Conservation (phyloP, 164 flowering plant genomes). For the Umbellularia californica region DNA sequence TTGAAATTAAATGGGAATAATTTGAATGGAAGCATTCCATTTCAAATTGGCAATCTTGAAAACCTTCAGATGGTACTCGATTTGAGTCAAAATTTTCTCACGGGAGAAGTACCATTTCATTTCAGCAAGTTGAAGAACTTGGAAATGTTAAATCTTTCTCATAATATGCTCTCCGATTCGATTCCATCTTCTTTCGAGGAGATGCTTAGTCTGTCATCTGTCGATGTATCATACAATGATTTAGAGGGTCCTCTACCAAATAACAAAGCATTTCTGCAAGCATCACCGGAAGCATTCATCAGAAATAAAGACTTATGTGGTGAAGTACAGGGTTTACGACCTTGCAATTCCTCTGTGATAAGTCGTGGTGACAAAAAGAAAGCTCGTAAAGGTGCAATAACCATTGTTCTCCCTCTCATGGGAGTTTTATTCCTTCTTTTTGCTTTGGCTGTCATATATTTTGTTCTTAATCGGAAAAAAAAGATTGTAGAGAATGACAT, state of each 20-base stretch:
- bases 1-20: background rate
- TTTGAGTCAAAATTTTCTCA: background rate
- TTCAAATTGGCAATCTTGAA: conserved; percentile 3
- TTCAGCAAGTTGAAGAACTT: background rate
- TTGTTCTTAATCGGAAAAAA: background rate
- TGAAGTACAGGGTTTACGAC: conserved; percentile 21
- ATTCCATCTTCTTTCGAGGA: conserved; percentile 3
- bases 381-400: background rate
- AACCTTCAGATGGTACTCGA: background rate
- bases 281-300: conserved; percentile 4
- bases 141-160: conserved; percentile 6
- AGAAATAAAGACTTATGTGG: conserved; percentile 41
- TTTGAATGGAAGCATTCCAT: conserved; percentile 7
- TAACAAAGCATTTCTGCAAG: conserved; percentile 10
- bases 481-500: background rate
- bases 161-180: conserved; percentile 2
- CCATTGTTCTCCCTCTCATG: background rate
- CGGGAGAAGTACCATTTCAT: conserved; percentile 1
- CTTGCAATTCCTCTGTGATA: conserved; percentile 17
- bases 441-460: background rate
- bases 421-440: background rate
- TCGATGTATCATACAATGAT: conserved; percentile 8
- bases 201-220: background rate
- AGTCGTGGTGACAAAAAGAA: background rate
- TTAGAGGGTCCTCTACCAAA: background rate